Base-by-base conservation (phyloP, 2,329 filamentous ascomycete genomes). In the Tolypocladium pustulatum region DNA sequence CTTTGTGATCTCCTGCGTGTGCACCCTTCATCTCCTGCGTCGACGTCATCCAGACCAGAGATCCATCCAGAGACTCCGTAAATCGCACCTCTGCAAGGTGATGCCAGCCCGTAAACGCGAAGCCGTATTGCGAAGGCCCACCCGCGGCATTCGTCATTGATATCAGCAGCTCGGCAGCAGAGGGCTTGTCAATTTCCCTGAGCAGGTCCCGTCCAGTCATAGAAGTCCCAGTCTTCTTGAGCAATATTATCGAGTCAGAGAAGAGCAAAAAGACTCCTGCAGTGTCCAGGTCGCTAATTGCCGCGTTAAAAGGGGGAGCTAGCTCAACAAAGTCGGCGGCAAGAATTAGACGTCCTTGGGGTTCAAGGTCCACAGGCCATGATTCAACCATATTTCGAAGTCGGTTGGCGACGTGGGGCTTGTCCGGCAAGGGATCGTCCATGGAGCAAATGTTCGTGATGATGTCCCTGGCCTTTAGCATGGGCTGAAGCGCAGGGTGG, bases 371-470 rank as follows among this genome's bases (percentile, higher is more conserved):
- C 27, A 76, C 68, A 1, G 91, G 90, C 90, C 91, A 96, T 53
- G 81, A 83, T 66, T 90, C 85, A 49, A 95, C 82, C 71, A 94
- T 82, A 63, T 87, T 87, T 62, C 87, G 86, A 54, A 97, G 76
- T 49, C 89, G 85, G 64, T 85, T 88, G 38, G 88, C 82, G 52
- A 90, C 79, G 64, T 90, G 88, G 12, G 86, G 85, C 64, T 91
- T 89, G 67, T 90, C 88, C 3, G 78, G 83, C 66, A 72, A 78
- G 67, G 67, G 89, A 69, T 75, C 89, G 66, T 97, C 93, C 75
- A 97, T 87, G 20, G 93, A 95, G 73, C 94, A 99, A 51, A 99
- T 99, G 57, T 96, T 94, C 25, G 92, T 91, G 64, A 99, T 91
- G 57, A 96, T 89, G 70, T 97, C 94, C 64, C 93, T 83, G 0